Percentiles rank a stretch among this genome's conserved stretches.
Conservation (phyloP, 169 alveolate species). For the Pseudocohnilembus persalinus region DNA sequence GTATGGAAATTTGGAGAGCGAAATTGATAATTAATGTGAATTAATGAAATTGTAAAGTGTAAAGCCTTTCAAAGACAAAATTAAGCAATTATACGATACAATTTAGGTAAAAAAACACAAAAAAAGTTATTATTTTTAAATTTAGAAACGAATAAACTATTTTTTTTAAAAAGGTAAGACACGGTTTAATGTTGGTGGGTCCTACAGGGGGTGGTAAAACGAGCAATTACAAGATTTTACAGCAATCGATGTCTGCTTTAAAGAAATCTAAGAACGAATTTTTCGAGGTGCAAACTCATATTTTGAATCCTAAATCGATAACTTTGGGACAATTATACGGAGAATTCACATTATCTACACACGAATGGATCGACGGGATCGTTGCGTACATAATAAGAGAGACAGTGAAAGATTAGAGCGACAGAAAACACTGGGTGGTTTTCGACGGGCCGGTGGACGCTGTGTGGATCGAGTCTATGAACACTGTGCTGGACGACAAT, state of each 20-base stretch:
- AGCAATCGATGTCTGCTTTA: slow-evolving; percentile 72
- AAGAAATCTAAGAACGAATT: slow-evolving; percentile 72
- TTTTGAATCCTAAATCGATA: slow-evolving; percentile 88
- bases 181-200: slow-evolving; percentile 90
- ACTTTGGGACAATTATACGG: slow-evolving; percentile 90
- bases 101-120: slow-evolving; percentile 12
- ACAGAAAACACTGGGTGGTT: slow-evolving; percentile 88
- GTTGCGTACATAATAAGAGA: slow-evolving; percentile 74
- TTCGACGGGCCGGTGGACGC: slow-evolving; percentile 94
- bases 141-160: too few species aligned
- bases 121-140: too few species aligned
- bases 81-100: slow-evolving; percentile 36
- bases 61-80: slow-evolving; percentile 33
- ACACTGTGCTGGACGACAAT: slow-evolving; percentile 90
- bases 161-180: slow-evolving; percentile 69
- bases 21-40: slow-evolving; percentile 44
- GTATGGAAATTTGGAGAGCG: slow-evolving; percentile 82
- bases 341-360: slow-evolving; percentile 82
- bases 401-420: slow-evolving; percentile 77
- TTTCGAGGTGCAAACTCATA: slow-evolving; percentile 72
- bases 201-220: slow-evolving; percentile 94
- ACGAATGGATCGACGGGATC: slow-evolving; percentile 92
- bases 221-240: slow-evolving; percentile 80
- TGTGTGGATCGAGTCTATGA: slow-evolving; percentile 92
- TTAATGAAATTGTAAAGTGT: slow-evolving; percentile 24